Base-by-base conservation (phyloP, 2,329 filamentous ascomycete species). In the Proliferodiscus dingleyae region DNA sequence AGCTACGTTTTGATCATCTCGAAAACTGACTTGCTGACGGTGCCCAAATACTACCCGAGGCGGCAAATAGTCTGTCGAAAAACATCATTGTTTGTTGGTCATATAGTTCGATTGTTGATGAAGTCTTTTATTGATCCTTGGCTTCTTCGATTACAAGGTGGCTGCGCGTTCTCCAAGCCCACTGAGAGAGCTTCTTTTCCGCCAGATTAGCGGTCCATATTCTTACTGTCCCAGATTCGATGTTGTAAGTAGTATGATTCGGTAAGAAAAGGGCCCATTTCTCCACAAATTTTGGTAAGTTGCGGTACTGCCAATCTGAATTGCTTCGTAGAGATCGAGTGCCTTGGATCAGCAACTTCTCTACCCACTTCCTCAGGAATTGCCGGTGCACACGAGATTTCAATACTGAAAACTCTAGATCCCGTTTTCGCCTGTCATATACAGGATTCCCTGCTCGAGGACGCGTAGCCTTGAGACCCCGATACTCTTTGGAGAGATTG, bases 221-320 rank as follows among this genome's bases (percentile, higher is more conserved):
- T 6, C 24, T 26, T 6, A 26, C 24, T 6, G 24, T 26, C 24
- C 24, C 24, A 26, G 6, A 6, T 11, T 26, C 24, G 24, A 26
- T 6, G 6, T 26, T 11, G 24, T 26, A 26, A 6, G 24, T 26
- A 6, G 24, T 26, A 11, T 11, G 24, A 26, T 32, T 11, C 9
- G 43, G 43, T 18, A 46, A 29, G 37, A 46, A 46, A 10, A 41
- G 21, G 29, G 29, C 23, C 43, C 43, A 46, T 24, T n/a, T 16
- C 29, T 41, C 15, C 7, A 46, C 9, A 11, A 46, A 22, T 2
- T 19, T 22, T 7, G 44, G 44, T 24, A 46, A n/a, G 3, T 19
- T 33, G 26, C 32, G 38, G 8, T 21, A 18, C n/a, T 16, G 10
- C 44, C 44, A 46, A 30, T 28, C 30, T 8, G 6, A 10, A 21